These are phyloP conservation scores for Turnera subulata DNA, from an alignment of 345 rosid species.

Conservation along the genomic window DNA sequence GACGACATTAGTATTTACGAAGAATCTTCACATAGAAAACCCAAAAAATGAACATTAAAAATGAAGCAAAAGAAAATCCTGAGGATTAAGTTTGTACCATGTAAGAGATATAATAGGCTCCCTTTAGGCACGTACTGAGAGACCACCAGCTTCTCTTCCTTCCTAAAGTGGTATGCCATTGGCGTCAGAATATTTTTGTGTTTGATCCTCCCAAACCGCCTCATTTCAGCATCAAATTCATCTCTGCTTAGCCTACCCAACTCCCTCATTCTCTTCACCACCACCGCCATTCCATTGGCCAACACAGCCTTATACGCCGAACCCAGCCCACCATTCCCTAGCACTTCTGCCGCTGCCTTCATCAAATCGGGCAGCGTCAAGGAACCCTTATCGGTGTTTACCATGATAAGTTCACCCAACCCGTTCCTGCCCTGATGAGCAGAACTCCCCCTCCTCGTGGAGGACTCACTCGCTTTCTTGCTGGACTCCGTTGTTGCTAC, in stretches of 20 bases:
- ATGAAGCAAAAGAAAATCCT: not conserved
- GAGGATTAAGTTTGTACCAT: constrained; percentile 42
- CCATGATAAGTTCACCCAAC: constrained; percentile 46
- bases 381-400: constrained; percentile 55
- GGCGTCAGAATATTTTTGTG: constrained; percentile 73
- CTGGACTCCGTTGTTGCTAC: constrained; percentile 14
- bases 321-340: constrained; percentile 84
- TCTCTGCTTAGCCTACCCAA: constrained; percentile 59
- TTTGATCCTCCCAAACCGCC: constrained; percentile 50
- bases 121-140: constrained; percentile 78
- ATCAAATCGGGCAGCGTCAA: constrained; percentile 77
- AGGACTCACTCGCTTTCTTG: constrained; percentile 30
- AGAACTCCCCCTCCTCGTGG: constrained; percentile 8
- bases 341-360: constrained; percentile 88
- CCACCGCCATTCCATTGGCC: constrained; percentile 66
- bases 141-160: constrained; percentile 82
- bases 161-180: constrained; percentile 72
- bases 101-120: constrained; percentile 69
- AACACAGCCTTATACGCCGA: constrained; percentile 85
- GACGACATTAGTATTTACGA: no score
- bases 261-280: constrained; percentile 81
- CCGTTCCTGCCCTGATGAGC: constrained; percentile 13
- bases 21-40: no score
- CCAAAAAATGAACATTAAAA: no score
- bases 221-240: constrained; percentile 63